These are phyloP conservation scores for Ophiostoma himal-ulmi DNA, from an alignment of 2,329 filamentous ascomycete genomes.

Conservation along the genomic window DNA sequence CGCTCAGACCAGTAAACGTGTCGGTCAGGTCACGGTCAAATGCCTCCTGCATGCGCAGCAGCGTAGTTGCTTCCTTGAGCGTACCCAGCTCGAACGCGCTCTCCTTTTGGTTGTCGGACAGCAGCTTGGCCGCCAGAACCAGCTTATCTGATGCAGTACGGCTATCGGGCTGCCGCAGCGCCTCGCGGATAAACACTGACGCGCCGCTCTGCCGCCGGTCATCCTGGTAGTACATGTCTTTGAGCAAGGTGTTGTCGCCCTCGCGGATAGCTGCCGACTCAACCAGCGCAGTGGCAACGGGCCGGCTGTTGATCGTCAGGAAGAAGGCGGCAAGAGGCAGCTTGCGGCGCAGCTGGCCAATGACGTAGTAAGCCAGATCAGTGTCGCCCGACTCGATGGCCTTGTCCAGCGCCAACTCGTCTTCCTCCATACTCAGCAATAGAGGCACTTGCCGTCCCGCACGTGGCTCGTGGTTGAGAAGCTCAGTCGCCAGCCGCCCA, in stretches of 20 bases:
- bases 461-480: slow-evolving; percentile 88
- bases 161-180: slow-evolving; percentile 64
- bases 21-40: slow-evolving; percentile 78
- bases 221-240: slow-evolving; percentile 96
- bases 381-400: slow-evolving; percentile 93
- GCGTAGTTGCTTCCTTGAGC: slow-evolving; percentile 70
- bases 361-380: slow-evolving; percentile 83
- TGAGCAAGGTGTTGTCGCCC: slow-evolving; percentile 72
- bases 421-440: slow-evolving; percentile 89
- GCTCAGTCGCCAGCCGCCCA: slow-evolving; percentile 76
- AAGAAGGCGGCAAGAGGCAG: slow-evolving; percentile 88
- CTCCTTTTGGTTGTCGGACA: slow-evolving; percentile 74
- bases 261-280: slow-evolving; percentile 70
- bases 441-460: slow-evolving; percentile 95
- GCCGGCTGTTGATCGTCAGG: slow-evolving; percentile 77
- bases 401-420: slow-evolving; percentile 90
- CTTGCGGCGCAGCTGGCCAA: slow-evolving; percentile 83
- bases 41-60: slow-evolving; percentile 79
- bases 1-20: slow-evolving; percentile 72
- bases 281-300: slow-evolving; percentile 80
- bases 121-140: slow-evolving; percentile 73
- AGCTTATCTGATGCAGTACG: slow-evolving; percentile 76
- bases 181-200: slow-evolving; percentile 79
- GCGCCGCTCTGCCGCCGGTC: slow-evolving; percentile 85
- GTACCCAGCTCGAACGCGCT: slow-evolving; percentile 65